Conservation (phyloP, 768 basidiomycete genomes). For the Trametes villosa region DNA sequence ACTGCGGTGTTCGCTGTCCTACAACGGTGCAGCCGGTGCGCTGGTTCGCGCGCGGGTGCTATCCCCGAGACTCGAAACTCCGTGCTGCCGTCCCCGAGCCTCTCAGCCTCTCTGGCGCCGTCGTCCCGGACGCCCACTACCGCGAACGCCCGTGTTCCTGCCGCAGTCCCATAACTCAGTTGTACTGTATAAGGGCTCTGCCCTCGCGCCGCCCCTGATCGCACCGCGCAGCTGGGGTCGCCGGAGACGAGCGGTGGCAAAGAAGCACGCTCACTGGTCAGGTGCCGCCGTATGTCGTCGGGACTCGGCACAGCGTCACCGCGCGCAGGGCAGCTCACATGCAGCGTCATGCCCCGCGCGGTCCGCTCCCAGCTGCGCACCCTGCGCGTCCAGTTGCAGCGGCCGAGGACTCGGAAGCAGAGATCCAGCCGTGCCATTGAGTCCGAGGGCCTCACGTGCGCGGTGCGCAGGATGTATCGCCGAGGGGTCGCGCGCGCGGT, state of each 20-base stretch:
- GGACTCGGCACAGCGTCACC: slow-evolving; percentile 9
- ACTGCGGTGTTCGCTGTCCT: slow-evolving; percentile 5
- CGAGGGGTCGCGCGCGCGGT: neutral
- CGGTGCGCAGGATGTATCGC: neutral
- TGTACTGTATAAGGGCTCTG: neutral
- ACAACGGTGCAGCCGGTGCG: neutral
- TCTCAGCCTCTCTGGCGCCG: slow-evolving; percentile 10
- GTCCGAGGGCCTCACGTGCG: slow-evolving; percentile 5
- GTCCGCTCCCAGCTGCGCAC: neutral
- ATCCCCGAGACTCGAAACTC: neutral
- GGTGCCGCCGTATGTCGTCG: slow-evolving; percentile 5
- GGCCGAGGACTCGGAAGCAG: neutral
- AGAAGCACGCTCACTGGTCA: slow-evolving; percentile 20
- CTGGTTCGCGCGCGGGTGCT: slow-evolving; percentile 2
- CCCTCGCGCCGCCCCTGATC: slow-evolving; percentile 7
- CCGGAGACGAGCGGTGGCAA: neutral
- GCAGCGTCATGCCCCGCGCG: neutral
- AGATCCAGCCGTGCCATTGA: slow-evolving; percentile 15
- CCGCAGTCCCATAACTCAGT: neutral
- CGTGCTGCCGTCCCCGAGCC: neutral
- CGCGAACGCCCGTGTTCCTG: neutral
- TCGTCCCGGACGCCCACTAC: slow-evolving; percentile 5
- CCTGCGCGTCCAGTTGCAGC: too few species aligned
- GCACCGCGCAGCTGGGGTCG: neutral
- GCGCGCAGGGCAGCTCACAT: slow-evolving; percentile 5